Conservation (phyloP, 148 eudicot species). For the Amaranthus cruentus region DNA sequence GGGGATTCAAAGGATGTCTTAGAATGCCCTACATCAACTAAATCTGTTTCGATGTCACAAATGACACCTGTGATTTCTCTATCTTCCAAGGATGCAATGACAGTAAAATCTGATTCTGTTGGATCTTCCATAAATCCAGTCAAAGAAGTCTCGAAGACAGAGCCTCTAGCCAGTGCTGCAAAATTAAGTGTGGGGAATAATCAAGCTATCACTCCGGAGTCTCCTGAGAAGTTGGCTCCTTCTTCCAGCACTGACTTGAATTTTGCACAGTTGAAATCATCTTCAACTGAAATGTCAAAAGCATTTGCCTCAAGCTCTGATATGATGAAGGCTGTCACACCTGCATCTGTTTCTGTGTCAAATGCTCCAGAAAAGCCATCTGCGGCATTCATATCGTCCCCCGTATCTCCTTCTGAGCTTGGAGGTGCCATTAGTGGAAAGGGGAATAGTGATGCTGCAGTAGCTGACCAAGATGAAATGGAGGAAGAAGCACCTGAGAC, state of each 20-base stretch:
- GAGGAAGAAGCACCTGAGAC: constrained; percentile 94
- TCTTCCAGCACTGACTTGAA: constrained; percentile 17
- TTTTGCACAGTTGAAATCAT: constrained; percentile 22
- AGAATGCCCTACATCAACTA: neutral
- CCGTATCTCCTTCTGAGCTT: constrained; percentile 29
- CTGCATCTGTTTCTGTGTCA: constrained; percentile 20
- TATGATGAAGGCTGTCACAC: constrained; percentile 23
- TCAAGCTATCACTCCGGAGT: constrained; percentile 27
- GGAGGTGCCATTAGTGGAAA: constrained; percentile 31
- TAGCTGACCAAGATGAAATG: constrained; percentile 82
- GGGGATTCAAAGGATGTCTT: constrained; percentile 15
- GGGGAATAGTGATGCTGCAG: constrained; percentile 26
- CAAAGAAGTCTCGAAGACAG: constrained; percentile 16
- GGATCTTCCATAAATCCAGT: constrained; percentile 24
- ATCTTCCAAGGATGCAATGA: constrained; percentile 19
- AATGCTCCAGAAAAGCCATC: constrained; percentile 33
- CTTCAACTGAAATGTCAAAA: constrained; percentile 30
- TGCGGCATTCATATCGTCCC: constrained; percentile 18
- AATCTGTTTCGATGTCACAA: neutral
- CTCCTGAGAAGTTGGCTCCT: constrained; percentile 25
- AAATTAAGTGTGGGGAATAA: constrained; percentile 23
- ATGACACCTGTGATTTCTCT: constrained; percentile 17
- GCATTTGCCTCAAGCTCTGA: constrained; percentile 30
- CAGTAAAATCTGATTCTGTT: constrained; percentile 17
- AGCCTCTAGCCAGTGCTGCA: constrained; percentile 27